Evolutionary conservation across 495 filamentous ascomycete genomes (phyloP).

Genomic region (Rhypophila decipiens): DNA sequence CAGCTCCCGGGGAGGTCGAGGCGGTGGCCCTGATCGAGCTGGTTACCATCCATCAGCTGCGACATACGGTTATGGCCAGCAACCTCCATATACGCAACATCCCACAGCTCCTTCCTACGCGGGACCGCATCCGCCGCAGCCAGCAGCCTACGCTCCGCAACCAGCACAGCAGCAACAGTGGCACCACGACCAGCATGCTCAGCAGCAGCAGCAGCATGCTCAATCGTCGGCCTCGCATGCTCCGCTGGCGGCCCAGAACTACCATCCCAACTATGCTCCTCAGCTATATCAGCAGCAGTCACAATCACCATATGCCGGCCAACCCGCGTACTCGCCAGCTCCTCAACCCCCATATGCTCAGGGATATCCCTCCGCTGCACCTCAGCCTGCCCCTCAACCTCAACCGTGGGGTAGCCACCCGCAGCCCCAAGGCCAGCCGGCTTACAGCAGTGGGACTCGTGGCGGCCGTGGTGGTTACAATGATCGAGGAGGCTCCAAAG

Average conservation of each 20-base stretch:
- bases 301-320: conserved; percentile 16
- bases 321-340: conserved; percentile 17
- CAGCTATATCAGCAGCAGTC: conserved; percentile 33
- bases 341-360: conserved; percentile 28
- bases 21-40: conserved; percentile 29
- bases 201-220: conserved; percentile 20
- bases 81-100: conserved; percentile 18
- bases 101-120: conserved; percentile 9
- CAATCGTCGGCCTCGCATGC: conserved; percentile 17
- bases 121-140: conserved; percentile 19
- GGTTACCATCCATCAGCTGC: conserved; percentile 22
- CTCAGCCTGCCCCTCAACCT: conserved; percentile 28
- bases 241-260: conserved; percentile 39
- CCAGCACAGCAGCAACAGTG: conserved; percentile 21
- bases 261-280: conserved; percentile 48
- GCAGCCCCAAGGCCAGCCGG: conserved; percentile 37
- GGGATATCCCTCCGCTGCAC: conserved; percentile 24
- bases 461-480: conserved; percentile 48
- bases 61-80: conserved; percentile 20
- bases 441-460: conserved; percentile 42
- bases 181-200: conserved; percentile 20
- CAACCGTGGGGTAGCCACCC: conserved; percentile 27
- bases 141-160: conserved; percentile 20
- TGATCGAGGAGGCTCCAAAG: conserved; percentile 39
- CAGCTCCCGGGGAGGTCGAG: conserved; percentile 28